Base-by-base conservation (phyloP, 2,329 filamentous ascomycete species). In the Leptographium galeiforme region DNA sequence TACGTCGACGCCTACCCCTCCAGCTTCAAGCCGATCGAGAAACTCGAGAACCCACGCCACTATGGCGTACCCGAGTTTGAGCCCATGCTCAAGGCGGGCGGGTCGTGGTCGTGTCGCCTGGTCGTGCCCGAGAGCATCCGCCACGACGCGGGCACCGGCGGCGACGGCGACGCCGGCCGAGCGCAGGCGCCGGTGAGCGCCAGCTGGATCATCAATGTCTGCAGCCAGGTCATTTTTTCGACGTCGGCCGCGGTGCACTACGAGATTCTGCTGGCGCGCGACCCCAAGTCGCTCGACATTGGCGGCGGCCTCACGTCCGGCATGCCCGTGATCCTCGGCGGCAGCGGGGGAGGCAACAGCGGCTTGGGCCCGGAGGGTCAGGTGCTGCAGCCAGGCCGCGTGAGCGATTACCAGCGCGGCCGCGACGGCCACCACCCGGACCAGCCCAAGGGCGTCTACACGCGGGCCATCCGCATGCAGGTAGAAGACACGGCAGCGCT, bases 211-310 rank as follows among this genome's bases (percentile, higher is more conserved):
- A 80, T 98, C 47, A 93, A 98, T 69, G 80, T 98, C 46, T 74
- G 88, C 40, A 95, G 89, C 16, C 93, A 98, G 68, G 87, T 97
- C 57, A 81, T 98, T 48, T 98, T 98, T 66, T 97, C 93, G 2
- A 82, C 79, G 33, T 89, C 87, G 36, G 93, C 90, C 1, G 84
- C 84, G 13, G 91, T 97, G 4, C 82, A 85, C 59, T 98, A 88
- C 65, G 93, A 98, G 66, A 67, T 98, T 30, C 69, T 95, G 39
- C 75, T 98, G 36, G 88, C 87, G 33, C 79, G 91, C 53, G 91
- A 98, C 65, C 81, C 89, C 64, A 87, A 88, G 64, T 93, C 88
- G 44, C 67, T 95, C 47, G 84, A 81, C 55, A 68, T 90, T 19
- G 84, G 70, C 54, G 72, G 69, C 52, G 48, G 55, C 40, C 44